A percentile compares a stretch with the other conserved stretches of the same genome.
Evolutionary conservation across 768 basidiomycete genomes (phyloP).

Genomic region (Suillus placidus): DNA sequence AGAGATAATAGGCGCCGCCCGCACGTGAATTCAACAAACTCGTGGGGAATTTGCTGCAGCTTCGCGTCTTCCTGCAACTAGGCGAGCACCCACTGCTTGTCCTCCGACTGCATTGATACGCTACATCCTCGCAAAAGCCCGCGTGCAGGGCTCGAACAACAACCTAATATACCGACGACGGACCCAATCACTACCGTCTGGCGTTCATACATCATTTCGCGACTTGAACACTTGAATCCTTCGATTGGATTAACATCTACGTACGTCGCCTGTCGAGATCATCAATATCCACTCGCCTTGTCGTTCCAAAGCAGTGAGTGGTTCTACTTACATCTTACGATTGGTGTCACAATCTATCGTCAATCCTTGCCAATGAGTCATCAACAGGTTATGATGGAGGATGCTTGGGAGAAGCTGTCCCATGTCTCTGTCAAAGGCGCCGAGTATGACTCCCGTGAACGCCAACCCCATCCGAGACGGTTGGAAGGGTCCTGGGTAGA

Average conservation of each 20-base stretch:
- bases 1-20: no score
- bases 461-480: not conserved
- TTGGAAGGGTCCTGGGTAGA: not conserved
- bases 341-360: not conserved
- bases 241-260: no score
- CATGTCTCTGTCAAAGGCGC: not conserved
- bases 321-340: not conserved
- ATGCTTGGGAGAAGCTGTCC: not conserved
- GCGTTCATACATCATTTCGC: no score
- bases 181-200: no score
- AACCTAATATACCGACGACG: not conserved
- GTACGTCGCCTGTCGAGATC: no score
- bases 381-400: not conserved
- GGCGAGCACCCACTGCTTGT: not conserved
- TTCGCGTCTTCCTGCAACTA: no score
- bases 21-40: no score
- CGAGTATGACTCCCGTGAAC: not conserved
- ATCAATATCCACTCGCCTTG: not conserved
- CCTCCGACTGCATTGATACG: not conserved
- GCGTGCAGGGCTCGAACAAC: not conserved
- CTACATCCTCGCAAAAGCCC: no score
- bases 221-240: no score
- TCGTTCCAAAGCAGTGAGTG: no score
- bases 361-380: not conserved
- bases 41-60: no score